Evolutionary conservation across 2,329 filamentous ascomycete species (phyloP).

Genomic region (Ophiostoma ips): DNA sequence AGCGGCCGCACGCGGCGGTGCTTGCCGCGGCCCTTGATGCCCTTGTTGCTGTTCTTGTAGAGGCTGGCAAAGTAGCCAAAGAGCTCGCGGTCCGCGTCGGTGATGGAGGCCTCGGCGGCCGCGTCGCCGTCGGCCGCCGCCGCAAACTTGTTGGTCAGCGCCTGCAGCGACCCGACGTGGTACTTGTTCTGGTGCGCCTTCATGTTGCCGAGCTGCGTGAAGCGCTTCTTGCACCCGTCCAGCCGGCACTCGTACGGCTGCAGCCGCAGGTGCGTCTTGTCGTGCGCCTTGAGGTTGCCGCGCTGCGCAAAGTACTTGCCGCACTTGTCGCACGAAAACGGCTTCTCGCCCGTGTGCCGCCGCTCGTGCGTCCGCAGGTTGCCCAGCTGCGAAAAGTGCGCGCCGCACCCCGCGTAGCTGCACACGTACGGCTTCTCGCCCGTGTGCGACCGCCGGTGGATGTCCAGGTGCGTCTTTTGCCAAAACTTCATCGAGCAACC

Average conservation of each 20-base stretch:
- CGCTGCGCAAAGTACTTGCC: constrained; percentile 73
- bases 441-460: constrained; percentile 77
- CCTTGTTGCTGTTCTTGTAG: constrained; percentile 98
- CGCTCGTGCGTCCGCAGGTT: constrained; percentile 88
- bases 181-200: constrained; percentile 97
- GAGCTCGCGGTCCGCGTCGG: constrained; percentile 49
- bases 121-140: constrained; percentile 44
- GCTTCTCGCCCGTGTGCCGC: constrained; percentile 75
- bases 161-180: constrained; percentile 58
- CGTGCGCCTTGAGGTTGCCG: constrained; percentile 73
- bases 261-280: constrained; percentile 61
- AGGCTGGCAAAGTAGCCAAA: constrained; percentile 69
- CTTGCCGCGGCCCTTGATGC: constrained; percentile 90
- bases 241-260: constrained; percentile 74
- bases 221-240: constrained; percentile 73
- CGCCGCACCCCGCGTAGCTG: constrained; percentile 39
- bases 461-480: constrained; percentile 87
- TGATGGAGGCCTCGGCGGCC: constrained; percentile 36
- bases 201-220: constrained; percentile 81
- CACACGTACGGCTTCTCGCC: constrained; percentile 76
- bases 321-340: constrained; percentile 67
- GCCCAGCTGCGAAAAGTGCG: constrained; percentile 76
- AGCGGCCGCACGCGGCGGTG: constrained; percentile 48
- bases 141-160: constrained; percentile 58
- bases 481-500: constrained; percentile 71